These are phyloP conservation scores for Perkinsus chesapeaki DNA, from an alignment of 169 alveolate species.

Conservation along the genomic window DNA sequence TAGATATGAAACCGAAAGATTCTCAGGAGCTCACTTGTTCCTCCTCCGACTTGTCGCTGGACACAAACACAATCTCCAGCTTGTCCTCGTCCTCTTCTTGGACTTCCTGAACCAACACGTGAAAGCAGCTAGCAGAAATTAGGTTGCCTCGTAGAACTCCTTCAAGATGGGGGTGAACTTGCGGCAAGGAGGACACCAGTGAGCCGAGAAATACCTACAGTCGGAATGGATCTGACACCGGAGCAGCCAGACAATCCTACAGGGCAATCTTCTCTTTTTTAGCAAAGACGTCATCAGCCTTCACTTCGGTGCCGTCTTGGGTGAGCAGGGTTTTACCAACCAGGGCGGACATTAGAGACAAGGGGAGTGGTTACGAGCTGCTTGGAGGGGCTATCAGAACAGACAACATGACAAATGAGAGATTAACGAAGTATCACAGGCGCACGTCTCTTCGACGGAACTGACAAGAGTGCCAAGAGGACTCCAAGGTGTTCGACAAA, in stretches of 20 bases:
- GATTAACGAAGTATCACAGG: no score
- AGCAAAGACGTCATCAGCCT: not conserved
- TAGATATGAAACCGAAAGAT: not conserved
- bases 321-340: not conserved
- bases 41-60: constrained; percentile 45
- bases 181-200: constrained; percentile 69
- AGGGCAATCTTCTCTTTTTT: not conserved
- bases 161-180: constrained; percentile 51
- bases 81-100: constrained; percentile 8
- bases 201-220: constrained; percentile 50
- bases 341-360: not conserved
- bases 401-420: no score
- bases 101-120: constrained; percentile 21
- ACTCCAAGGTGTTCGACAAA: no score
- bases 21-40: not conserved
- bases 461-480: no score
- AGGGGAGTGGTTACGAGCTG: no score
- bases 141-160: constrained; percentile 46
- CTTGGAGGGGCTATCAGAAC: no score
- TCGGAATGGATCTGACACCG: not conserved
- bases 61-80: constrained; percentile 37
- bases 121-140: no score
- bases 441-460: no score
- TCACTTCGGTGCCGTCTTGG: not conserved
- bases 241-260: not conserved